These are phyloP conservation scores for Colletotrichum sp. DNA, from an alignment of 2,329 filamentous ascomycete species.

Conservation along the genomic window DNA sequence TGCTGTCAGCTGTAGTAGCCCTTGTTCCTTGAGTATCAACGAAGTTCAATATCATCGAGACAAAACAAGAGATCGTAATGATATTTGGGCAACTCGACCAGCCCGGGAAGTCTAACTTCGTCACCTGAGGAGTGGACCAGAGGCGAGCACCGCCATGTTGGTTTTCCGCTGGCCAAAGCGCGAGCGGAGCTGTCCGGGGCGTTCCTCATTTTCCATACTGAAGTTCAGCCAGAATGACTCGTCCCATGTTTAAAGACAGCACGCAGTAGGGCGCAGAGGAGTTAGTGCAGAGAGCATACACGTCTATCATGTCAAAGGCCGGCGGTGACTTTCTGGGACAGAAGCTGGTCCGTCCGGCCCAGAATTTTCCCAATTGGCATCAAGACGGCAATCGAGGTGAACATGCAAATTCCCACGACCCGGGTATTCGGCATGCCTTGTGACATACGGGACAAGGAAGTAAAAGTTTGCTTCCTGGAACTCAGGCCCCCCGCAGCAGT, in stretches of 20 bases:
- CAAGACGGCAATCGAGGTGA: not conserved
- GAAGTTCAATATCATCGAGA: not conserved
- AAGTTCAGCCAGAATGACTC: not conserved
- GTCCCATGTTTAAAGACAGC: not conserved
- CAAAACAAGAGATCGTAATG: not conserved
- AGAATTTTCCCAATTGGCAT: not conserved
- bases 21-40: not conserved
- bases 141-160: not conserved
- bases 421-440: not conserved
- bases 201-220: not conserved
- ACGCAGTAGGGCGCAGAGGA: not conserved
- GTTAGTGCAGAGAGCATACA: not conserved
- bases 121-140: not conserved
- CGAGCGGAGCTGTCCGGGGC: not conserved
- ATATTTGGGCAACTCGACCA: not conserved
- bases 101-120: not conserved
- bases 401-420: not conserved
- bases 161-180: not conserved
- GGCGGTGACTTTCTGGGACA: not conserved
- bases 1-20: not conserved
- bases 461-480: not conserved
- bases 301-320: not conserved
- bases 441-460: not conserved
- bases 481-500: not conserved
- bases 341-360: not conserved